Conservation (phyloP, 2,329 filamentous ascomycete species). For the Phyllosticta citrichinensis region DNA sequence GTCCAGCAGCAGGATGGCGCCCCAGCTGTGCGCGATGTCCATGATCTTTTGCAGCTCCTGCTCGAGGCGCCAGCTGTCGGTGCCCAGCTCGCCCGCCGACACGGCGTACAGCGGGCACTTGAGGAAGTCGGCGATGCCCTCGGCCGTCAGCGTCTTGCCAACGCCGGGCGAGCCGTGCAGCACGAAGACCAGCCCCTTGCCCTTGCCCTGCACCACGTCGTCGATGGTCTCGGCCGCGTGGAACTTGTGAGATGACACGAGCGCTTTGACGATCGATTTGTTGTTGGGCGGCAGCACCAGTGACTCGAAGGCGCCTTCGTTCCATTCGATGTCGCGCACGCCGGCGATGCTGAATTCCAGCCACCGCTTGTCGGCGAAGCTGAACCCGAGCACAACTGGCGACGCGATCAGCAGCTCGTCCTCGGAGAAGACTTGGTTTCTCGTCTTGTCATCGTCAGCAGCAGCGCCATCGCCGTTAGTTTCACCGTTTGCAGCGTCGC, state of each 20-base stretch:
- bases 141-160: slow-evolving; percentile 80
- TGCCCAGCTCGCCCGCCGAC: slow-evolving; percentile 71
- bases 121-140: slow-evolving; percentile 75
- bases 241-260: slow-evolving; percentile 77
- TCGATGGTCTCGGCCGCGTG: slow-evolving; percentile 74
- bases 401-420: slow-evolving; percentile 79
- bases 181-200: slow-evolving; percentile 72
- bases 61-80: slow-evolving; percentile 64
- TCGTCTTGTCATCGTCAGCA: slow-evolving; percentile 14
- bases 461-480: slow-evolving; percentile 7
- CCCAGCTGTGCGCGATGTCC: slow-evolving; percentile 78
- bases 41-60: slow-evolving; percentile 71
- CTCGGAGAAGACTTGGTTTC: slow-evolving; percentile 54
- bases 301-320: slow-evolving; percentile 70
- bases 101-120: slow-evolving; percentile 77
- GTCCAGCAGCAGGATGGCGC: slow-evolving; percentile 73
- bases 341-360: slow-evolving; percentile 75
- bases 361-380: slow-evolving; percentile 84
- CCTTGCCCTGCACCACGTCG: slow-evolving; percentile 63
- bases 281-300: slow-evolving; percentile 59
- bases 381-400: slow-evolving; percentile 75
- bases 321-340: slow-evolving; percentile 74
- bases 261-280: slow-evolving; percentile 60
- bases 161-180: slow-evolving; percentile 80
- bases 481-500: slow-evolving; percentile 8